These are phyloP conservation scores for Pestalotiopsis sp. DNA, from an alignment of 2,329 filamentous ascomycete genomes.

Conservation along the genomic window DNA sequence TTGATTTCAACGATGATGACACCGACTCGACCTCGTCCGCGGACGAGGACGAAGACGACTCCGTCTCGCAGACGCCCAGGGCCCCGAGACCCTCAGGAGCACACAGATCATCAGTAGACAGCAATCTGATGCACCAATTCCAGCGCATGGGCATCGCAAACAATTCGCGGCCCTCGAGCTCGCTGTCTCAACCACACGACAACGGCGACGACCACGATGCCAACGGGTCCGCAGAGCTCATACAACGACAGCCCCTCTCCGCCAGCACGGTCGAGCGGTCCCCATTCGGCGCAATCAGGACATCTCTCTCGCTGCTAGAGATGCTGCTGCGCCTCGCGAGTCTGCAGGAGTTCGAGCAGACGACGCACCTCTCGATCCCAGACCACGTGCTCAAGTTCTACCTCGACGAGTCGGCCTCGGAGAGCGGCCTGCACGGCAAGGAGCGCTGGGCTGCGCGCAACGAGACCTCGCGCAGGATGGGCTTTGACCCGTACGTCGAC, in stretches of 20 bases:
- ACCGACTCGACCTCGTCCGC: constrained; percentile 33
- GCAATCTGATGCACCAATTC: constrained; percentile 32
- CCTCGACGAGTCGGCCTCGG: constrained; percentile 61
- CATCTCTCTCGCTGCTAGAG: constrained; percentile 76
- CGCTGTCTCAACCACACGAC: constrained; percentile 6
- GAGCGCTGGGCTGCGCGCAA: constrained; percentile 45
- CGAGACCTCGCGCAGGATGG: constrained; percentile 51
- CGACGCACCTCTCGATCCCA: constrained; percentile 84
- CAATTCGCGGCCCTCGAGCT: constrained; percentile 20
- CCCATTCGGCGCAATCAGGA: constrained; percentile 54
- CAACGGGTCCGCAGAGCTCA: constrained; percentile 15
- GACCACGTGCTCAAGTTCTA: constrained; percentile 92
- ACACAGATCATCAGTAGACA: constrained; percentile 25
- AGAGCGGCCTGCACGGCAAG: constrained; percentile 50
- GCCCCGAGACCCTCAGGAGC: constrained; percentile 17
- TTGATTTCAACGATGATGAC: constrained; percentile 57
- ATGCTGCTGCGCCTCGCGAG: constrained; percentile 85
- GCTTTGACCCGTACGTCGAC: constrained; percentile 60
- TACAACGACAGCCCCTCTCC: constrained; percentile 21
- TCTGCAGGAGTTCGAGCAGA: constrained; percentile 89
- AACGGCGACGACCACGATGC: not conserved
- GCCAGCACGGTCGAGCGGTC: constrained; percentile 42
- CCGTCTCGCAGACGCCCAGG: not conserved
- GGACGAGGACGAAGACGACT: constrained; percentile 21
- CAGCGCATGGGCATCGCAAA: constrained; percentile 47